Conservation (phyloP, 345 rosid species). For the Turnera subulata region DNA sequence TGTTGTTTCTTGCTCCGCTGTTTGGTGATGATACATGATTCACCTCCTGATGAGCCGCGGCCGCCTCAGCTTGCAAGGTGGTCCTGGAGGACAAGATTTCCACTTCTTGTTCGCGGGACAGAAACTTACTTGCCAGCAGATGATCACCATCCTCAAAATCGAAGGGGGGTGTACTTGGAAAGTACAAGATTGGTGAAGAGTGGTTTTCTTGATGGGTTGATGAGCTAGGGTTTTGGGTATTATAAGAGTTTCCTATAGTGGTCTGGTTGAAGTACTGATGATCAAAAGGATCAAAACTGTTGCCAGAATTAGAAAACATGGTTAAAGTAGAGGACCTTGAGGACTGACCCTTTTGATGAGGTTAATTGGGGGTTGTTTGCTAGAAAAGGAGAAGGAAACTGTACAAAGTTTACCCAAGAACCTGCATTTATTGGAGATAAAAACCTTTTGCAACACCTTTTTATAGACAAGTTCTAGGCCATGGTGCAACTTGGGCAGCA, state of each 20-base stretch:
- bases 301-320: conserved; percentile 22
- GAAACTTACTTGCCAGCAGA: conserved; percentile 17
- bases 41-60: conserved; percentile 1
- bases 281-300: conserved; percentile 11
- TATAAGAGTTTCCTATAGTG: conserved; percentile 9
- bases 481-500: no score
- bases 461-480: background rate
- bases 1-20: conserved; percentile 16
- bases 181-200: conserved; percentile 24
- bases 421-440: conserved; percentile 3
- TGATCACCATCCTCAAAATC: conserved; percentile 9
- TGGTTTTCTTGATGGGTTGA: background rate
- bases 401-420: background rate
- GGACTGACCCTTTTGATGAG: background rate
- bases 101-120: conserved; percentile 5
- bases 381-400: background rate
- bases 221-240: conserved; percentile 16
- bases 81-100: conserved; percentile 16
- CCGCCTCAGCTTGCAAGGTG: background rate
- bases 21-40: conserved; percentile 12
- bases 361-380: conserved; percentile 8
- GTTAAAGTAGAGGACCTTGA: background rate
- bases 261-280: conserved; percentile 14
- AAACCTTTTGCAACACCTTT: background rate
- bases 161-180: conserved; percentile 19